Evolutionary conservation across 2,329 filamentous ascomycete species (phyloP), one percentile per base, ranked within the genome.

Genomic region (Neofusicoccum parvum): DNA sequence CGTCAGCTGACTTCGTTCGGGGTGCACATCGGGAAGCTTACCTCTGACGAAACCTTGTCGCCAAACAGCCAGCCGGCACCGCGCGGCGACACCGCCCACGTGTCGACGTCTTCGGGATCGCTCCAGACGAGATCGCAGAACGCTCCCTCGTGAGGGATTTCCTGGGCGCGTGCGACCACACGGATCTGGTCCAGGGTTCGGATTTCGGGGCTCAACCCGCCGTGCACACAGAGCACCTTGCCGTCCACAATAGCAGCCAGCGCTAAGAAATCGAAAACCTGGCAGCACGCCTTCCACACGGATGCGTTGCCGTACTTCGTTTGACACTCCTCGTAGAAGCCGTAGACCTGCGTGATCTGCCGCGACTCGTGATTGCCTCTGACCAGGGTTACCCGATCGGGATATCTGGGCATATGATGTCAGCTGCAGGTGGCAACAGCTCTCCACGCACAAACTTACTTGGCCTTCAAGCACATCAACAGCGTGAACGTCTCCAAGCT

Each of bases 121-220:
- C 92, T 97, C 95, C 95, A 99, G 64, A 99, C 87, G 65, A 99
- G 83, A 79, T 99, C 95, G 78, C 95, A 99, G 90, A 99, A 98
- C 63, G 95, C 94, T 12, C 95, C 95, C 78, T 99, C 95, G 75
- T 99, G 95, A 23, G 95, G 95, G 50, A 99, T 96, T 80, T 99
- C 95, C 81, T 99, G 95, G 14, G 90, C 89, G 73, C 90, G 82
- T 56, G 90, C 90, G 58, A 92, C 89, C 43, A 90, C 88, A 46
- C 90, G 85, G 75, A 97, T 97, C 69, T 96, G 90, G 79, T 98
- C 95, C 65, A 99, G 86, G 37, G 92, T 92, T 72, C 94, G 86
- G 78, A 99, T 98, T 80, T 99, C 96, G n/a, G 95, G 95, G 68
- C 92, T 96, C 69, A 99, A 86, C 71, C 95, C 95, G 72, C 95